Conservation (phyloP, 2,329 filamentous ascomycete species). For the Herpomyces periplanetae region DNA sequence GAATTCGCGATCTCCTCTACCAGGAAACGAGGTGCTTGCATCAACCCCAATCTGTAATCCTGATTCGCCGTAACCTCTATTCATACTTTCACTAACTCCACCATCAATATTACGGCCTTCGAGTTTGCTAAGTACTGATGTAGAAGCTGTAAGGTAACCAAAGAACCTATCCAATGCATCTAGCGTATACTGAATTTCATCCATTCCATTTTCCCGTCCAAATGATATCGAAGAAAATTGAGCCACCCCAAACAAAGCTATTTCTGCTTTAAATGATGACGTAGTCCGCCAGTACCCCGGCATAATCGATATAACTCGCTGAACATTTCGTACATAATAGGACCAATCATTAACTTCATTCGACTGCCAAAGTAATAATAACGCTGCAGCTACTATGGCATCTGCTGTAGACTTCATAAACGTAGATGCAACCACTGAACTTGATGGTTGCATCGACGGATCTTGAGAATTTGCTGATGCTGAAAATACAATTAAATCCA, state of each 20-base stretch:
- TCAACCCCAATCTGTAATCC: slow-evolving; percentile 30
- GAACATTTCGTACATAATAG: slow-evolving; percentile 8
- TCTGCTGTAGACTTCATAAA: too few relatives aligned
- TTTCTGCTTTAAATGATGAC: slow-evolving; percentile 3
- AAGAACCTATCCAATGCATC: too few relatives aligned
- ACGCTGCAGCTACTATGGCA: slow-evolving; percentile 56
- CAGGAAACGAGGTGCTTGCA: slow-evolving; percentile 15
- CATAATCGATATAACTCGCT: slow-evolving; percentile 7
- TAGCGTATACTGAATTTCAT: too few relatives aligned
- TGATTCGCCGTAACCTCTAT: slow-evolving; percentile 23
- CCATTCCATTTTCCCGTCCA: too few relatives aligned
- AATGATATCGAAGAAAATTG: too few relatives aligned
- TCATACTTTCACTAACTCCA: slow-evolving; percentile 39
- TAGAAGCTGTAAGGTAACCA: too few relatives aligned
- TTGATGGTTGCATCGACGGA: too few relatives aligned
- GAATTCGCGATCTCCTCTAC: slow-evolving; percentile 9
- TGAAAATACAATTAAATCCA: too few relatives aligned
- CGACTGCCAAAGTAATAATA: slow-evolving; percentile 82
- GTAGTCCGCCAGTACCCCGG: not conserved
- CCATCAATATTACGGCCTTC: too few relatives aligned
- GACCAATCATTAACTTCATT: slow-evolving; percentile 90
- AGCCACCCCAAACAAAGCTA: slow-evolving; percentile 71
- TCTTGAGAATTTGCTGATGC: slow-evolving; percentile 41
- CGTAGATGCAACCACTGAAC: too few relatives aligned
- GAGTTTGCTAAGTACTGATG: too few relatives aligned